Conservation (phyloP, 176 grass and related monocot species). For the Oryza longistaminata region DNA sequence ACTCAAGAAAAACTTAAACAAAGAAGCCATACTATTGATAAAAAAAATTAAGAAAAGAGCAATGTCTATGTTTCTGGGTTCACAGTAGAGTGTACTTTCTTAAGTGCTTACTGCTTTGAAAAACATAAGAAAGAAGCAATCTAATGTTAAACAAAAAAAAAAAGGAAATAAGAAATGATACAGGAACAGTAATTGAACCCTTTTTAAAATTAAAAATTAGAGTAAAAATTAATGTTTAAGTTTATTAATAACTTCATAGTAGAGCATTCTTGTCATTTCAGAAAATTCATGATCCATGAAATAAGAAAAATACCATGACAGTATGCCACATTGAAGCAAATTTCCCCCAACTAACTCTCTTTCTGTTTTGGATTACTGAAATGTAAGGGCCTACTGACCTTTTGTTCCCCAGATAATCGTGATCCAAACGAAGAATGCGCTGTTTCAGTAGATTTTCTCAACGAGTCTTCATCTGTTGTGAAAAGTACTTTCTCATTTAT, state of each 20-base stretch:
- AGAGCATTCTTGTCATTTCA: not conserved
- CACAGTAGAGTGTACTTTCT: not conserved
- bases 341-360: not conserved
- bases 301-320: not conserved
- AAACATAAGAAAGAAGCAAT: not conserved
- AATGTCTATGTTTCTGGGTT: not conserved
- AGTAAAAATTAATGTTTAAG: not conserved
- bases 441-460: constrained; percentile 22
- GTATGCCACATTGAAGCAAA: constrained; percentile 9
- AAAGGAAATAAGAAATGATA: not conserved
- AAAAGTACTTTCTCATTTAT: constrained; percentile 42
- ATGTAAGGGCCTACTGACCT: constrained; percentile 41
- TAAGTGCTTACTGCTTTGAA: not conserved
- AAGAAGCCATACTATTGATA: not conserved
- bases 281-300: constrained; percentile 11
- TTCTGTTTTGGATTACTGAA: constrained; percentile 15
- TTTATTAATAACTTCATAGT: not conserved
- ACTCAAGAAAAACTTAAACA: constrained; percentile 1
- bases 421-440: constrained; percentile 8
- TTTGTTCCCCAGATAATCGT: constrained; percentile 34
- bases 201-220: not conserved
- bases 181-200: not conserved
- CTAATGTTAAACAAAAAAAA: constrained; percentile 6
- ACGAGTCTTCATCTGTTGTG: constrained; percentile 37
- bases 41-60: not conserved